Evolutionary conservation across 768 basidiomycete genomes (phyloP).

Genomic region (Kwoniella dendrophila): DNA sequence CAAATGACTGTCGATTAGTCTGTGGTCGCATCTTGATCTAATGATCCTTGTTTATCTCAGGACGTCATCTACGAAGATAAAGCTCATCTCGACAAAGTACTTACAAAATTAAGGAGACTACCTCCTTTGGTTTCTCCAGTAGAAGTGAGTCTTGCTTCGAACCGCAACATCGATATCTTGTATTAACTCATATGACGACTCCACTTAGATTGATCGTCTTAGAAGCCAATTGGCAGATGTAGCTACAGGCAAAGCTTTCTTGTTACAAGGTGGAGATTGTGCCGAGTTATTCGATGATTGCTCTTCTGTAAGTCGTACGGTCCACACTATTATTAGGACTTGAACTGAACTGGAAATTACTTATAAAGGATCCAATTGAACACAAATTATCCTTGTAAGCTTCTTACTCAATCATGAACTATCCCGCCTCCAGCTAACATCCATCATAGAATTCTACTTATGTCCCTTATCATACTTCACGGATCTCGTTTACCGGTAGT

Average conservation of each 20-base stretch:
- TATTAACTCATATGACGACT: constrained; percentile 1
- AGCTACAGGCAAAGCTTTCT: constrained; percentile 83
- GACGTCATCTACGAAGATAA: constrained; percentile 73
- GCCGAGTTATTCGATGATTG: constrained; percentile 94
- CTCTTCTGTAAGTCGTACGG: constrained; percentile 66
- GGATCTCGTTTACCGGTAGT: constrained; percentile 92
- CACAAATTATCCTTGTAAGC: constrained; percentile 56
- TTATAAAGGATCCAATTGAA: constrained; percentile 52
- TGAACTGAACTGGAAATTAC: not conserved
- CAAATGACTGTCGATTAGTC: not conserved
- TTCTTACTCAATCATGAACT: too few species aligned
- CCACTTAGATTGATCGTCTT: constrained; percentile 57
- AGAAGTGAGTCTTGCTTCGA: constrained; percentile 71
- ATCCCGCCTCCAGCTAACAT: not conserved
- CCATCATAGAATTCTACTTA: constrained; percentile 70
- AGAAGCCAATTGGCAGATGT: constrained; percentile 77
- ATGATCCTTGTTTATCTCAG: constrained; percentile 53
- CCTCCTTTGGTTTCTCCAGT: constrained; percentile 91
- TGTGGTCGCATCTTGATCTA: not conserved
- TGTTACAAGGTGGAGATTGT: constrained; percentile 96
- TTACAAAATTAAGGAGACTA: constrained; percentile 72
- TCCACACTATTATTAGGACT: not conserved
- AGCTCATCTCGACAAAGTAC: constrained; percentile 65
- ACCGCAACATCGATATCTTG: too few species aligned
- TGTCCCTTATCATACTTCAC: constrained; percentile 93